phyloP scores from a whole-genome alignment of 2,329 filamentous ascomycete genomes.

The Orbilia blumenaviensis region DNA sequence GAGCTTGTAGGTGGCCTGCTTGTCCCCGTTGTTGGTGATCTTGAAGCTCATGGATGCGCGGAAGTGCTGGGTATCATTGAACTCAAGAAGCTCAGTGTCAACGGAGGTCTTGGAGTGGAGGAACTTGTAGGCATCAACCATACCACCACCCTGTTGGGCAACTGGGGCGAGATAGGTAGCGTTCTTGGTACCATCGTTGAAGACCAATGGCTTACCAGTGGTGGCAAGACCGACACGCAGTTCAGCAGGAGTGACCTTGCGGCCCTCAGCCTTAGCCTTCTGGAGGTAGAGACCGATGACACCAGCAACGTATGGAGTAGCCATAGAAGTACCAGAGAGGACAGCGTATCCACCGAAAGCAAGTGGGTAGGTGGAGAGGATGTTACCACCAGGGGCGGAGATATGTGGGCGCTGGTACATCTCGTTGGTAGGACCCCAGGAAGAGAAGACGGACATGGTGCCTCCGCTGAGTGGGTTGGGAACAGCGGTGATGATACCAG shows the following conservation, averaged over 20 bases:
- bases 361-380: constrained; percentile 69
- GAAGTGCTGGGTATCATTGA: constrained; percentile 72
- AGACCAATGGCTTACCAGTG: constrained; percentile 62
- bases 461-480: constrained; percentile 63
- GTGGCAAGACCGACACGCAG: constrained; percentile 64
- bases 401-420: constrained; percentile 68
- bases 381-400: constrained; percentile 68
- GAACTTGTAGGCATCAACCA: constrained; percentile 70
- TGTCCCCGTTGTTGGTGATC: constrained; percentile 67
- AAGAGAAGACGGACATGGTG: constrained; percentile 66
- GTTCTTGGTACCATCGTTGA: constrained; percentile 62
- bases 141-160: constrained; percentile 70
- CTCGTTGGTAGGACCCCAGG: constrained; percentile 72
- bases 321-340: constrained; percentile 70
- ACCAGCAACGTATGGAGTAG: constrained; percentile 68
- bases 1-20: constrained; percentile 66
- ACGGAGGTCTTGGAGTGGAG: constrained; percentile 67
- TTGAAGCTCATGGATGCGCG: constrained; percentile 65
- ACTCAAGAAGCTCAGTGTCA: constrained; percentile 68
- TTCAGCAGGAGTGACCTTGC: constrained; percentile 61
- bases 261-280: constrained; percentile 64
- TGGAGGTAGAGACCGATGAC: constrained; percentile 67
- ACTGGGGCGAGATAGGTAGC: constrained; percentile 63
- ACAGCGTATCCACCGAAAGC: constrained; percentile 65
- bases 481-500: constrained; percentile 44